Evolutionary conservation across 805 yeast species (phyloP), one percentile per base, ranked within the genome.

Genomic region (Wickerhamomyces queroliae): DNA sequence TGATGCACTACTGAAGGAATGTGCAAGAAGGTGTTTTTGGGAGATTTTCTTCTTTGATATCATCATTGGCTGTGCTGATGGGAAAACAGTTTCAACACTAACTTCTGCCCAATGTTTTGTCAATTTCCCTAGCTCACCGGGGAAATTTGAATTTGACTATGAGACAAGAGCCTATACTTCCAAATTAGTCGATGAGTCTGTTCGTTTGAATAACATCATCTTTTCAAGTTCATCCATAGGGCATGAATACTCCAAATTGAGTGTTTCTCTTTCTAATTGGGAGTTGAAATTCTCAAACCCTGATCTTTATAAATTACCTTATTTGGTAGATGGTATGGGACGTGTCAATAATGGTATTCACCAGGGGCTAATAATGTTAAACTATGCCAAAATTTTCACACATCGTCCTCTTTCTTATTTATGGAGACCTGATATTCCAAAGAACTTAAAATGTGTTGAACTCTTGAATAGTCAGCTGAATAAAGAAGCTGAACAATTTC

Each of bases 11-110:
- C 13, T 58, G 7, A 46, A 49, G 19, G 58, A 56, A 12, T 41
- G 61, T 30, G 67, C 68, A 5, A 60, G 79, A 39, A 58, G 76
- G 41, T 62, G 72, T 10, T 66, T 71, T 43, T 74, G 79, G 79
- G 80, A 74, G 40, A 49, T 72, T 6, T 68, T 69, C 47, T 74
- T 72, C 48, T 61, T 74, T 37, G 80, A 74, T 51, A 69, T 74
- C 9, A 58, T 72, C 27, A 70, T 72, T 43, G 79, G 78, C 1
- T 72, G 77, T 7, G 76, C 80, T 1, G 75, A 74, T 36, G 79
- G 78, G 10, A 61, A 58, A 36, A 55, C 74, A 1, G 51, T 63
- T 12, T 70, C 77, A 2, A 48, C 54, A 10, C 44, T 74, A 13
- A 65, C 73, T 2, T 51, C 61, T 3, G 38, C 59, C 1, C 55